A percentile compares a stretch with the other conserved stretches of the same genome.
Evolutionary conservation across 179 eudicot species (phyloP).

Genomic region (Sideroxylon spinosum): DNA sequence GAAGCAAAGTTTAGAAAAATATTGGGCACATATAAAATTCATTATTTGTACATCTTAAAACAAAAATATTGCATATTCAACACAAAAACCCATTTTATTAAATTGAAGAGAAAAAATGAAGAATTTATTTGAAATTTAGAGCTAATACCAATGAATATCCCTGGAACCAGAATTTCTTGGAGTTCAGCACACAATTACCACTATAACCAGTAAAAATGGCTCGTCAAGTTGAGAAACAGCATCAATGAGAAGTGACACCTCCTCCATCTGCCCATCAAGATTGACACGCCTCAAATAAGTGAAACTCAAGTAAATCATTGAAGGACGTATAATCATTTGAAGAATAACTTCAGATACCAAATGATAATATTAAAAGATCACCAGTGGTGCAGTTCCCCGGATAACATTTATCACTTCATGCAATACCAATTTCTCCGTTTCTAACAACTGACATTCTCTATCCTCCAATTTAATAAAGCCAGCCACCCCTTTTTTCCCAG

Average conservation of each 20-base stretch:
- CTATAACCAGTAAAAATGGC: conserved; percentile 98
- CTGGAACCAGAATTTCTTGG: conserved; percentile 92
- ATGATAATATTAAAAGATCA: conserved; percentile 62
- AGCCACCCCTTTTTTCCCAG: conserved; percentile 34
- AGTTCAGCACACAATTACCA: conserved; percentile 99
- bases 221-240: conserved; percentile 91
- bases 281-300: conserved; percentile 20
- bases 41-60: background rate
- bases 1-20: background rate
- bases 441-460: conserved; percentile 56
- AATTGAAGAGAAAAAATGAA: conserved; percentile 15
- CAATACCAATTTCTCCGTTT: conserved; percentile 55
- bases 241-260: conserved; percentile 88
- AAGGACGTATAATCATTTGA: conserved; percentile 2
- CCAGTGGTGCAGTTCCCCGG: conserved; percentile 89
- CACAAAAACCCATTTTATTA: background rate
- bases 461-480: conserved; percentile 57
- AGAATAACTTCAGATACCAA: conserved; percentile 38
- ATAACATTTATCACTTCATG: conserved; percentile 59
- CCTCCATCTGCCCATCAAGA: conserved; percentile 72
- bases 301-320: background rate
- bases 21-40: background rate
- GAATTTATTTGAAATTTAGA: conserved; percentile 58
- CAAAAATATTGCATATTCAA: background rate
- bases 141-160: conserved; percentile 91